Base-by-base conservation (phyloP, 805 yeast genomes). In the Kluyveromyces lactis region DNA sequence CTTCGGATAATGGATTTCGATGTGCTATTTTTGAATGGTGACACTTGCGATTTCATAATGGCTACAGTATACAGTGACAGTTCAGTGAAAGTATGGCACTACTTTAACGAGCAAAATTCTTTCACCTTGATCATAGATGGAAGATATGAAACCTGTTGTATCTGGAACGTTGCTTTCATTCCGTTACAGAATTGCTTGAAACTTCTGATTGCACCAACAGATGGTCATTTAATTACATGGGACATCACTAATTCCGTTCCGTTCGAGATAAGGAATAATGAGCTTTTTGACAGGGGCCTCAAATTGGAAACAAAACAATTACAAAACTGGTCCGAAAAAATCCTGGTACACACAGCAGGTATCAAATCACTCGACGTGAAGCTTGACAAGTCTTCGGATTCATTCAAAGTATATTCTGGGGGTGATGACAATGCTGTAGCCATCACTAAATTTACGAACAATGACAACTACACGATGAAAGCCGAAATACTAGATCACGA, bases 381-480 rank as follows among this genome's bases (percentile, higher is more conserved):
- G 11, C 37, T 66, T 2, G 37, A 58, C 10, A 50, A 44, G 2
- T 26, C 29, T 6, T 42, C 36, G 3, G 33, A 41, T 3, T 33
- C 45, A 40, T 39, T 63, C 2, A 53, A 60, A 17, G 57, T 84
- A 4, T 64, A 77, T 4, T 77, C 95, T 1, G 97, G 96, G 24
- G 97, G 98, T 40, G 98, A 92, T 55, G 98, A 92, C 52, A 89
- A 90, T 60, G 82, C 86, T 0, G 52, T 83, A 3, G 71, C 67
- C 1, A 53, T 73, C 1, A 59, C 69, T 1, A 43, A 51, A 12
- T 46, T 81, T 24, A 42, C 59, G 1, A 36, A 64, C 7, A 52
- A 49, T 8, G 49, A 57, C 7, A 43, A 38, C 0, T 41, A 40
- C 1, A 34, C 39, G 2, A 39, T 49, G 4, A 35, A 33, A 4